Evolutionary conservation across 192 early-diverging fungal species (phyloP), one percentile per base, ranked within the genome.

Genomic region (Backusella luteola): DNA sequence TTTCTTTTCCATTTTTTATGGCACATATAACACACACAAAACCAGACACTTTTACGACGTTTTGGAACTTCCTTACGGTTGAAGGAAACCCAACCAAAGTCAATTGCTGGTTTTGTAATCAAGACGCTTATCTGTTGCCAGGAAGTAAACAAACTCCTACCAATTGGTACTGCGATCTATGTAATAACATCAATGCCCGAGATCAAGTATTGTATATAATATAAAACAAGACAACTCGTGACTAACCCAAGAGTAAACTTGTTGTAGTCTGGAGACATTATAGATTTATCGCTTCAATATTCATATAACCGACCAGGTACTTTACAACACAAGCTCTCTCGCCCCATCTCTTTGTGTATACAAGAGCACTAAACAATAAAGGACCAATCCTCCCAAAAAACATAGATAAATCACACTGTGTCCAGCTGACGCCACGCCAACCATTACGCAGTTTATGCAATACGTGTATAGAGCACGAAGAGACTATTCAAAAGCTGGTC

Each of bases 61-160:
- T 69, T 12, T 38, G 34, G 7, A 69, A 69, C 19, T 21, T 4
- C 8, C 36, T 73, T 38, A 32, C 67, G 12, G 0, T 76, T 32
- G 34, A 36, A 21, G 66, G 35, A 7, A 23, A 69, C 23, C 75
- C 67, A 17, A 70, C 67, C 3, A 69, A 17, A 52, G 75, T 76
- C 34, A 76, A 76, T 39, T 76, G 75, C 23, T 76, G 75, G 75
- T 76, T 69, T 14, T 76, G 75, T 32, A 76, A 76, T 35, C 34
- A 70, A 29, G 46, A 69, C 39, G 52, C 75, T 23, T 76, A 76
- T 23, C 15, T 76, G 15, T 32, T 67, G 8, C 35, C 66, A 5
- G 38, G 46, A 35, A 70, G 41, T 11, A 76, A 67, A 29, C 35
- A 67, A 39, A 70, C 46, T 11, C 34, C 19, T 6, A 12, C 49